Conservation (phyloP, 768 basidiomycete species). For the Hirschioporus abietinus region DNA sequence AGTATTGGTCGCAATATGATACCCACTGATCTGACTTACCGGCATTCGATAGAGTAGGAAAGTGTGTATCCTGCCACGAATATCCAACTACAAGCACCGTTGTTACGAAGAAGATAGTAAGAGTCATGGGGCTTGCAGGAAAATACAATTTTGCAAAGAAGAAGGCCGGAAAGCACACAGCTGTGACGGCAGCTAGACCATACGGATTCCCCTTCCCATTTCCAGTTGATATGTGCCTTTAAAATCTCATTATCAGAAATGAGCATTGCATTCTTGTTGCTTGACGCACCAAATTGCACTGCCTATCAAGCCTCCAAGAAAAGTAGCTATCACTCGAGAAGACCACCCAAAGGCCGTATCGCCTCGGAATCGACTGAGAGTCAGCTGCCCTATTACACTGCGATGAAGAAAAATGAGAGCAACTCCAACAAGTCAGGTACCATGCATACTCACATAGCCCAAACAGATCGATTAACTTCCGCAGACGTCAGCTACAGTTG, state of each 20-base stretch:
- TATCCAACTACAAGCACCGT: constrained; percentile 62
- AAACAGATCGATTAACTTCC: constrained; percentile 57
- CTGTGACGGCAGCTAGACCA: constrained; percentile 63
- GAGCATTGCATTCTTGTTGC: not conserved
- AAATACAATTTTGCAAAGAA: constrained; percentile 66
- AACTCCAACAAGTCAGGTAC: not conserved
- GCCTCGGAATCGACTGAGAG: constrained; percentile 64
- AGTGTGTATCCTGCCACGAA: constrained; percentile 60
- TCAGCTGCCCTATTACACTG: constrained; percentile 39
- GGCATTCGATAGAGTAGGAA: constrained; percentile 16
- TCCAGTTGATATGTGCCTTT: constrained; percentile 69
- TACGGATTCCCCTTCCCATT: constrained; percentile 55
- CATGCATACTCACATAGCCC: constrained; percentile 52
- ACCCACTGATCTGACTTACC: not conserved
- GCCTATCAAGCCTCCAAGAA: constrained; percentile 58
- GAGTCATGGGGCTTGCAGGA: constrained; percentile 69
- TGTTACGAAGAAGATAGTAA: constrained; percentile 64
- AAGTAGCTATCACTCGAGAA: constrained; percentile 57
- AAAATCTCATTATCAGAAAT: not conserved
- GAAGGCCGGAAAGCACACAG: constrained; percentile 67
- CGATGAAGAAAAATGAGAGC: not conserved
- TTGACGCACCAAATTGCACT: constrained; percentile 57
- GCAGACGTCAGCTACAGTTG: constrained; percentile 8
- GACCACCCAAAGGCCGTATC: constrained; percentile 68
- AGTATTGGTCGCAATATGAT: not conserved